Conservation (phyloP, 2,329 filamentous ascomycete species). For the Pseudocercospora fijiensis region DNA sequence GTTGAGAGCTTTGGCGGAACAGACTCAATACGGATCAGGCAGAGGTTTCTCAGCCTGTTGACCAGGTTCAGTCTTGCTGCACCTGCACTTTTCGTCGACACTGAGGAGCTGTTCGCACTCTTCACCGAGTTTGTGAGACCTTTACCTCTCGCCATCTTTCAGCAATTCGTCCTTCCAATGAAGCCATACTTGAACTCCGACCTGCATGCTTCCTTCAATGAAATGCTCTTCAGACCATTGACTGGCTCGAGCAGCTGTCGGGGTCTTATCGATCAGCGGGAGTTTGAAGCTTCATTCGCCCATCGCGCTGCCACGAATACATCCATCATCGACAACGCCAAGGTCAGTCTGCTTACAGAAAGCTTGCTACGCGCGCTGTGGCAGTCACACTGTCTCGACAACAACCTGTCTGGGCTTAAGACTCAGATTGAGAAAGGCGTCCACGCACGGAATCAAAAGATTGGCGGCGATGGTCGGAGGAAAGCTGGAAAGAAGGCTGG, state of each 20-base stretch:
- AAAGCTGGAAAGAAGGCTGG: constrained; percentile 41
- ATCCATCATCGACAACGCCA: constrained; percentile 66
- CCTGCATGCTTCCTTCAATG: constrained; percentile 53
- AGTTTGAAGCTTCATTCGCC: constrained; percentile 62
- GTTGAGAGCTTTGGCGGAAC: constrained; percentile 38
- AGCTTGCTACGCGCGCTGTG: constrained; percentile 58
- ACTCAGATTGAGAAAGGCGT: constrained; percentile 56
- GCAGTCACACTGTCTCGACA: constrained; percentile 32
- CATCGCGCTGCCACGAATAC: constrained; percentile 63
- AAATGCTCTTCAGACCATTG: constrained; percentile 53
- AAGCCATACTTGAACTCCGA: constrained; percentile 36
- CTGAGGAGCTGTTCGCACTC: constrained; percentile 59
- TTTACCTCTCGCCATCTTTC: constrained; percentile 60
- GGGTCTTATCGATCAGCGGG: constrained; percentile 48
- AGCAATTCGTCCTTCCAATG: constrained; percentile 54
- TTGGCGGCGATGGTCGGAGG: constrained; percentile 46
- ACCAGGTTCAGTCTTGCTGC: constrained; percentile 35
- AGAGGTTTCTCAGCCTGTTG: constrained; percentile 61
- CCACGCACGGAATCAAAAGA: constrained; percentile 48
- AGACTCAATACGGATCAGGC: constrained; percentile 61
- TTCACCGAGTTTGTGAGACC: constrained; percentile 58
- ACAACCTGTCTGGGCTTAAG: constrained; percentile 12
- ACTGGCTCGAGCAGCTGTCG: constrained; percentile 46
- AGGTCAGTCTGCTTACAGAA: constrained; percentile 69
- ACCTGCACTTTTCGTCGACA: constrained; percentile 47